A percentile compares a stretch with the other conserved stretches of the same genome.
Evolutionary conservation across 345 rosid genomes (phyloP).

Genomic region (Brassica rapa): DNA sequence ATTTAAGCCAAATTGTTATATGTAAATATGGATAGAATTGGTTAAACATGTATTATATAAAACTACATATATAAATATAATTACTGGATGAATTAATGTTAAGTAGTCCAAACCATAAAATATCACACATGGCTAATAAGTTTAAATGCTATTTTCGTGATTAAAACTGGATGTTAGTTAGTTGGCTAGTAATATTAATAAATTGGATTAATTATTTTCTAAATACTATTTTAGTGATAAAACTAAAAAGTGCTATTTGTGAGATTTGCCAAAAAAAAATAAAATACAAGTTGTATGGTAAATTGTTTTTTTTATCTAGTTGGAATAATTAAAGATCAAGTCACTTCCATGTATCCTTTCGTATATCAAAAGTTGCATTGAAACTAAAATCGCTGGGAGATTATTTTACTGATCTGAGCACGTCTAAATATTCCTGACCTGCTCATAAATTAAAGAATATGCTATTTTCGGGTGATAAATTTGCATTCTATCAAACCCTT

Average conservation of each 20-base stretch:
- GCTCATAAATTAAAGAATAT: background rate
- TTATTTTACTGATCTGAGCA: background rate
- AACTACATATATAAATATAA: too few species aligned
- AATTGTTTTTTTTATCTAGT: too few species aligned
- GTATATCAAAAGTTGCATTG: background rate
- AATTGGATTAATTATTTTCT: background rate
- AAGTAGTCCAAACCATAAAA: too few species aligned
- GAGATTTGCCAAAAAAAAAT: background rate
- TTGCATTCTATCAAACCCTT: background rate
- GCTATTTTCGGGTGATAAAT: background rate
- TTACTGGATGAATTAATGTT: too few species aligned
- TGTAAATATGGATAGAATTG: too few species aligned
- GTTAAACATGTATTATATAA: too few species aligned
- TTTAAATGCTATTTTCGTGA: too few species aligned
- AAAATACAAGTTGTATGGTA: background rate
- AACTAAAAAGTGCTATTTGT: background rate
- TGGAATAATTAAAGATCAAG: too few species aligned
- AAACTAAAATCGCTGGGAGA: background rate
- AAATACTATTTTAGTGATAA: background rate
- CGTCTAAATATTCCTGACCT: background rate
- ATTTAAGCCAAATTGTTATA: too few species aligned
- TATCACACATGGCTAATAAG: too few species aligned
- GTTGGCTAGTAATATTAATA: background rate
- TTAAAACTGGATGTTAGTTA: background rate
- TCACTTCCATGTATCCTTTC: too few species aligned